Evolutionary conservation across 352 stramenopile species (phyloP).

Genomic region (Globisporangium rhizosaccharum): DNA sequence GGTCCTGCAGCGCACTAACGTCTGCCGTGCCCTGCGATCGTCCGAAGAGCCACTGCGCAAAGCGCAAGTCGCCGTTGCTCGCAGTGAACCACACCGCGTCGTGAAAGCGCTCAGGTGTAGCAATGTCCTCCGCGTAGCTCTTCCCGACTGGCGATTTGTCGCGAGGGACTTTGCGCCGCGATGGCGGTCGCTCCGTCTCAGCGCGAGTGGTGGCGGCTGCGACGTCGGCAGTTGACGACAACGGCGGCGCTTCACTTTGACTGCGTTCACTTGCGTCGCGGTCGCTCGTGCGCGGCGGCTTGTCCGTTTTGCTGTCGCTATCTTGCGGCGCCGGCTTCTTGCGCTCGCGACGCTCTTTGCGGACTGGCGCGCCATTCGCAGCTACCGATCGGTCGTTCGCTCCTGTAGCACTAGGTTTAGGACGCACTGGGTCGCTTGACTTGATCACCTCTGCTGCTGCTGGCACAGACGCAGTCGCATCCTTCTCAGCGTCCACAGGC

Average conservation of each 20-base stretch:
- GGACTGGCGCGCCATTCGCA: background rate
- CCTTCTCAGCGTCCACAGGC: background rate
- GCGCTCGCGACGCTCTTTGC: background rate
- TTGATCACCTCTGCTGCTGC: too few relatives aligned
- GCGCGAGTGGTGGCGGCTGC: background rate
- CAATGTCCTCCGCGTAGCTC: background rate
- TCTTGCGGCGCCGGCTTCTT: background rate
- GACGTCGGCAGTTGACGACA: too few relatives aligned
- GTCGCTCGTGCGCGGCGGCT: background rate
- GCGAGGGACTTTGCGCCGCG: too few relatives aligned
- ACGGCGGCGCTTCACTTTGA: too few relatives aligned
- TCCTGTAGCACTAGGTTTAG: background rate
- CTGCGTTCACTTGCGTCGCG: too few relatives aligned
- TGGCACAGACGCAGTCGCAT: background rate
- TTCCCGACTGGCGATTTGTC: background rate
- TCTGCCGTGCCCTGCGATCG: conserved; percentile 45
- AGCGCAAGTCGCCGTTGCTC: conserved; percentile 34
- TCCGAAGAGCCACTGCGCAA: conserved; percentile 54
- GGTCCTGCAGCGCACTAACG: conserved; percentile 21
- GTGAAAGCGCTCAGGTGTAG: conserved; percentile 20
- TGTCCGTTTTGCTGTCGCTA: background rate
- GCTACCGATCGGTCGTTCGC: background rate
- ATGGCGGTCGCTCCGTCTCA: too few relatives aligned
- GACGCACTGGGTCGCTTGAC: background rate
- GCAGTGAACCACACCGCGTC: conserved; percentile 42